phyloP scores from a whole-genome alignment of 2,329 filamentous ascomycete genomes.

The Ophiostoma populinum region DNA sequence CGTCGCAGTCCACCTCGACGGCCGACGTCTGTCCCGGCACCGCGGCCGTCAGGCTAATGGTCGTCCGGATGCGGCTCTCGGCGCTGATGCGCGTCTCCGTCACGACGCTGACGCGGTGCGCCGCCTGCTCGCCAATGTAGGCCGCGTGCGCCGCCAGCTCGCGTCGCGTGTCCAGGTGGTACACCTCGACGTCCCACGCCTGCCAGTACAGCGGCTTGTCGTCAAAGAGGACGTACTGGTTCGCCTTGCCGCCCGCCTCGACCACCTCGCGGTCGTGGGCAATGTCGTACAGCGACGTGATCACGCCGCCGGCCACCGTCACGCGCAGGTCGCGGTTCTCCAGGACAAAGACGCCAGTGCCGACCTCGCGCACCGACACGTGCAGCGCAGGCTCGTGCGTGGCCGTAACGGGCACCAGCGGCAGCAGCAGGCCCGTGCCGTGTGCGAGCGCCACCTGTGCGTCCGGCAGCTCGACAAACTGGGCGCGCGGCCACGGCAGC shows the following conservation, averaged over 20 bases:
- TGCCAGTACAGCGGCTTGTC: slow-evolving; percentile 97
- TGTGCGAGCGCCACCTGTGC: slow-evolving; percentile 35
- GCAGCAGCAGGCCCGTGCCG: slow-evolving; percentile 35
- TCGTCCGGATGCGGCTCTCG: slow-evolving; percentile 70
- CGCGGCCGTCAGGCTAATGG: slow-evolving; percentile 60
- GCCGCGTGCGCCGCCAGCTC: slow-evolving; percentile 55
- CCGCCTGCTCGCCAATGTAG: slow-evolving; percentile 50
- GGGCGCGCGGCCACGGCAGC: slow-evolving; percentile 66
- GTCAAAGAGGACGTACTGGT: slow-evolving; percentile 87
- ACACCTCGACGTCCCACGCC: slow-evolving; percentile 96
- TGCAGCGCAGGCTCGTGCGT: too few species aligned
- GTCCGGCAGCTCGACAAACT: slow-evolving; percentile 49
- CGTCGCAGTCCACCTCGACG: slow-evolving; percentile 65
- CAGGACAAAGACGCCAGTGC: slow-evolving; percentile 54
- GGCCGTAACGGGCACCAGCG: too few species aligned
- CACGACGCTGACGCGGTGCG: slow-evolving; percentile 63
- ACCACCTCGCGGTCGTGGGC: slow-evolving; percentile 60
- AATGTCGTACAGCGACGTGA: slow-evolving; percentile 72
- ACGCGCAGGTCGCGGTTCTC: slow-evolving; percentile 63
- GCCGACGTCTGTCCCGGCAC: slow-evolving; percentile 47
- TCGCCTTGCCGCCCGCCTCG: slow-evolving; percentile 56
- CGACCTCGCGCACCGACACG: background rate
- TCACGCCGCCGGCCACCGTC: slow-evolving; percentile 54
- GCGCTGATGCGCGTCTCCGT: slow-evolving; percentile 81
- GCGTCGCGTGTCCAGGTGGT: slow-evolving; percentile 72